Percentiles rank a stretch among this genome's conserved stretches.
phyloP scores from a whole-genome alignment of 805 yeast genomes.

The Danielia oregonensis region DNA sequence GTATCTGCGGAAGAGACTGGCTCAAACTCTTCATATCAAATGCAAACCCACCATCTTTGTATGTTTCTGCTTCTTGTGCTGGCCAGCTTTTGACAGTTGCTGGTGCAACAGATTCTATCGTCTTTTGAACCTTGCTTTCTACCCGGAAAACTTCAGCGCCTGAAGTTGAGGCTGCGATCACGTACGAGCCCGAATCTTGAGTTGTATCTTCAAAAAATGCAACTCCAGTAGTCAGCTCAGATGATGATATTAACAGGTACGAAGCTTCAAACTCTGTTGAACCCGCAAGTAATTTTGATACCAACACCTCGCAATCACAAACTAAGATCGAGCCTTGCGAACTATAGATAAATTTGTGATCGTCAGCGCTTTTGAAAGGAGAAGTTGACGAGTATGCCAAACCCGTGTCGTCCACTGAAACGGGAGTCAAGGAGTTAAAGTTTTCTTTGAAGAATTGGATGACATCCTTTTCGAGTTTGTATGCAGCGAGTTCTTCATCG shows the following conservation, averaged over 20 bases:
- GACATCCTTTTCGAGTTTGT: slow-evolving; percentile 4
- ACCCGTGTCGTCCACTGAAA: slow-evolving; percentile 1
- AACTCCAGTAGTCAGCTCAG: slow-evolving; percentile 6
- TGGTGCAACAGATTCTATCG: background rate
- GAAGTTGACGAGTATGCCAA: background rate
- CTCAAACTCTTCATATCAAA: background rate
- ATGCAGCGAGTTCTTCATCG: slow-evolving; percentile 1
- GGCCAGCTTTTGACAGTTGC: background rate
- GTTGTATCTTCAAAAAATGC: slow-evolving; percentile 23
- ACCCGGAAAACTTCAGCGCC: slow-evolving; percentile 15
- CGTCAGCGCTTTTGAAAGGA: background rate
- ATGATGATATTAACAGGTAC: slow-evolving; percentile 1
- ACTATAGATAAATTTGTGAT: background rate
- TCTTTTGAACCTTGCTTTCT: background rate
- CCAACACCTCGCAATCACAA: background rate
- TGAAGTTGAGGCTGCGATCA: slow-evolving; percentile 14
- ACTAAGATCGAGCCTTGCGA: no score
- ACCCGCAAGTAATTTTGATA: background rate
- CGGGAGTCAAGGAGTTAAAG: slow-evolving; percentile 10
- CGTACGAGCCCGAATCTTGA: slow-evolving; percentile 26
- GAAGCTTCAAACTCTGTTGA: slow-evolving; percentile 6
- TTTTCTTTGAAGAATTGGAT: slow-evolving; percentile 4
- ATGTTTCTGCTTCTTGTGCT: background rate
- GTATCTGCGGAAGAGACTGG: background rate
- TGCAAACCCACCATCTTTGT: background rate